Evolutionary conservation across 495 filamentous ascomycete genomes (phyloP).

Genomic region (Tuber umbilicatum): DNA sequence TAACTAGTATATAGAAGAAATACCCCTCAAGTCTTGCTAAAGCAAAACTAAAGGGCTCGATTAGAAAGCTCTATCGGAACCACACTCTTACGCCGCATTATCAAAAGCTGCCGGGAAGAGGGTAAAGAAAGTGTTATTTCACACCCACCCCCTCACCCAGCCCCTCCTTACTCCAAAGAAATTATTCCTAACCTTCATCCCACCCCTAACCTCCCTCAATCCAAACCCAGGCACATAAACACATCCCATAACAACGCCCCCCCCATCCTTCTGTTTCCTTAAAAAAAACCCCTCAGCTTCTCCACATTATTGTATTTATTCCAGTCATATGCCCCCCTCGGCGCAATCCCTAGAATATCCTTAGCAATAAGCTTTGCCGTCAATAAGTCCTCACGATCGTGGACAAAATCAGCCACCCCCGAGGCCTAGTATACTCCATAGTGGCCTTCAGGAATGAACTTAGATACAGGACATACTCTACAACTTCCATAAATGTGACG

Average conservation of each 20-base stretch:
- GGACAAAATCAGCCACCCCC: conserved; percentile 84
- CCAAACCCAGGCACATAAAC: conserved; percentile 85
- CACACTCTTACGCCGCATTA: neutral
- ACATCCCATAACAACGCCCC: conserved; percentile 64
- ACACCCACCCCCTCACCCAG: conserved; percentile 25
- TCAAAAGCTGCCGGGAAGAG: neutral
- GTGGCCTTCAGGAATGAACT: conserved; percentile 61
- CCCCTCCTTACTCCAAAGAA: conserved; percentile 79
- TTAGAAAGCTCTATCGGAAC: neutral
- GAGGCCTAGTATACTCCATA: conserved; percentile 69
- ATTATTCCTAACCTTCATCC: conserved; percentile 89
- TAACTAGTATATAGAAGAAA: neutral
- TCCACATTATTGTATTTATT: conserved; percentile 81
- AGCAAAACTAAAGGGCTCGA: neutral
- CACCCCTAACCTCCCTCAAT: conserved; percentile 76
- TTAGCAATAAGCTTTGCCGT: conserved; percentile 91
- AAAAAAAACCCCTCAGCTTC: conserved; percentile 62
- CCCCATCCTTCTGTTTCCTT: conserved; percentile 49
- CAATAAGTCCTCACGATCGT: conserved; percentile 86
- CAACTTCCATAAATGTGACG: conserved; percentile 81
- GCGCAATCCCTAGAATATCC: conserved; percentile 84
- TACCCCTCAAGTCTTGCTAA: neutral
- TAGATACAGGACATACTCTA: conserved; percentile 79
- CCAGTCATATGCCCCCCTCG: conserved; percentile 93
- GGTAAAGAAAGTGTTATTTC: neutral